These are phyloP conservation scores for Limnanthes douglasii DNA, from an alignment of 345 rosid genomes.

Conservation along the genomic window DNA sequence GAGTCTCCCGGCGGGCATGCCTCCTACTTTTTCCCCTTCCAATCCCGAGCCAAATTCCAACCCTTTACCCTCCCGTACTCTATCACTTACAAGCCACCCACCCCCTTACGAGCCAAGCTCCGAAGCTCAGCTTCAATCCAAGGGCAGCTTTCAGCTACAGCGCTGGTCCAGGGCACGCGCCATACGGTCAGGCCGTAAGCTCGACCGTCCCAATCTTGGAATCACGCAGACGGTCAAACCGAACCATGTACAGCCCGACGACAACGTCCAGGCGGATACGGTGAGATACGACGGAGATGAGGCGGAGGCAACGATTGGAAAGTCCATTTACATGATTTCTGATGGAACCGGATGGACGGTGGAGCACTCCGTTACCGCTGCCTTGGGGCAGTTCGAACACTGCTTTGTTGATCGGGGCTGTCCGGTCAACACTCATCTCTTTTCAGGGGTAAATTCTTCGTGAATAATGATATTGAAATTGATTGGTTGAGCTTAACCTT, in stretches of 20 bases:
- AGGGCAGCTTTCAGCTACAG: constrained; percentile 52
- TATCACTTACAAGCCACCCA: constrained; percentile 1
- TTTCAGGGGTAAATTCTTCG: constrained; percentile 61
- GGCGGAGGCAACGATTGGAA: constrained; percentile 17
- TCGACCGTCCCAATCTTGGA: constrained; percentile 36
- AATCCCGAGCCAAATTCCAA: constrained; percentile 8
- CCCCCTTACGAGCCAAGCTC: constrained; percentile 13
- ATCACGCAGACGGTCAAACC: constrained; percentile 5
- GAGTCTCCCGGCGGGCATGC: too few species aligned
- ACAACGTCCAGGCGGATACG: constrained; percentile 4
- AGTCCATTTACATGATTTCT: constrained; percentile 73
- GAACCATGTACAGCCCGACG: constrained; percentile 4
- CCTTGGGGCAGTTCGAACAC: constrained; percentile 79
- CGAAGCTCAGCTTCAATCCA: constrained; percentile 22
- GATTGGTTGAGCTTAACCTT: background rate
- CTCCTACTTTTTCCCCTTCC: constrained; percentile 16
- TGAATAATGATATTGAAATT: constrained; percentile 1
- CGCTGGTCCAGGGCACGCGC: constrained; percentile 87
- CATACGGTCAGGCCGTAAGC: constrained; percentile 48
- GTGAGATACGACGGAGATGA: constrained; percentile 22
- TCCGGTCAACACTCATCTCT: constrained; percentile 80
- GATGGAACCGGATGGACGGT: constrained; percentile 99
- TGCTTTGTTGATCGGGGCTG: constrained; percentile 86
- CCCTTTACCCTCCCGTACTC: constrained; percentile 10
- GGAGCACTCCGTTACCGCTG: constrained; percentile 76